These are phyloP conservation scores for Ilex asprella DNA, from an alignment of 257 asterid genomes.

Conservation along the genomic window DNA sequence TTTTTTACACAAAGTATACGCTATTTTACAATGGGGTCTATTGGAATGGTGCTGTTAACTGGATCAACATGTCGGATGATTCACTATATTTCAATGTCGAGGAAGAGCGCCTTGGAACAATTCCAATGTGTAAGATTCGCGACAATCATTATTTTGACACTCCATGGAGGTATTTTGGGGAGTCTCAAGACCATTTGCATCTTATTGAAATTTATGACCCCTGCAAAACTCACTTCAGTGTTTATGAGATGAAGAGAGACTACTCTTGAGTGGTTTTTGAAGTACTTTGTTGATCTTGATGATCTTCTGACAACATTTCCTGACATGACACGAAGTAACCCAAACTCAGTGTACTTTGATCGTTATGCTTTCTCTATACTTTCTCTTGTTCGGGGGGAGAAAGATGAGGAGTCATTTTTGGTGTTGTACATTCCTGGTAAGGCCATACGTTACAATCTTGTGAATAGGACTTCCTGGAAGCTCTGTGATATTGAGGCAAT, in stretches of 20 bases:
- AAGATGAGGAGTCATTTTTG: constrained; percentile 15
- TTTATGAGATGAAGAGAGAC: constrained; percentile 31
- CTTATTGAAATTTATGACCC: constrained; percentile 4
- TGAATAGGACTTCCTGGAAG: constrained; percentile 1
- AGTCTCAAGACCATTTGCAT: constrained; percentile 28
- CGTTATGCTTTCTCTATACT: constrained; percentile 4
- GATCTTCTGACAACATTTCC: constrained; percentile 16
- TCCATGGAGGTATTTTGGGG: constrained; percentile 23
- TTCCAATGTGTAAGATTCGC: constrained; percentile 4
- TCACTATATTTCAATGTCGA: constrained; percentile 16
- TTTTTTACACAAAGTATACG: neutral
- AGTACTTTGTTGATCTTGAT: constrained; percentile 25
- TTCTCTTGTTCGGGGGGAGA: constrained; percentile 8
- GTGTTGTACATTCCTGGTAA: constrained; percentile 24
- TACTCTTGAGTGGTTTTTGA: constrained; percentile 32
- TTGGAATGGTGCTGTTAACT: constrained; percentile 23
- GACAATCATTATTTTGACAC: neutral
- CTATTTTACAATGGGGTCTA: constrained; percentile 15
- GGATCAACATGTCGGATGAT: constrained; percentile 5
- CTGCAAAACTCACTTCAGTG: constrained; percentile 7
- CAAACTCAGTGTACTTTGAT: neutral
- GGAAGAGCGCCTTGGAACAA: constrained; percentile 6
- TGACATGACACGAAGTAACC: neutral
- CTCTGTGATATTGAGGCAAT: constrained; percentile 8
- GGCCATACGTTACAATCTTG: constrained; percentile 13